Conservation (phyloP, 306 rosid species). For the Cajanus cajan region DNA sequence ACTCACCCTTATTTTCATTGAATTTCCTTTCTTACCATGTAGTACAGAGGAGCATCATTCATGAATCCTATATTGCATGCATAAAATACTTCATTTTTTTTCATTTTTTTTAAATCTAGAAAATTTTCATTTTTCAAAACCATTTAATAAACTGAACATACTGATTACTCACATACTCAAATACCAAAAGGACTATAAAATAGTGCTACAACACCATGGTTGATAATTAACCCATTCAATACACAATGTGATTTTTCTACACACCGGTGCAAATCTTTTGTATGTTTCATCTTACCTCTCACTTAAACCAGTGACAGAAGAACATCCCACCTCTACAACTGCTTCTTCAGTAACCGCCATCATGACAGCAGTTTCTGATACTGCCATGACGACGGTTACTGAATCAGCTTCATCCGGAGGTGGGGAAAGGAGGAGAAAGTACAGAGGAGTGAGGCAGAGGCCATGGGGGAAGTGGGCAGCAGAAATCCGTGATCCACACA, state of each 20-base stretch:
- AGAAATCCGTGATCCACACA: conserved; percentile 92
- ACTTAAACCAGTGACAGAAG: conserved; percentile 38
- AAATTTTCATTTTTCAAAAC: background rate
- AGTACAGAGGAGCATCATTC: background rate
- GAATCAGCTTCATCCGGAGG: conserved; percentile 35
- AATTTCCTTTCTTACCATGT: background rate
- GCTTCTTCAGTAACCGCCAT: background rate
- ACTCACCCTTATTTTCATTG: background rate
- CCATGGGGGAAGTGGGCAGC: conserved; percentile 99
- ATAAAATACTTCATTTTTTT: background rate
- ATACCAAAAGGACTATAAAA: background rate
- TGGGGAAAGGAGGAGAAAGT: conserved; percentile 59
- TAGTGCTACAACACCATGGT: background rate
- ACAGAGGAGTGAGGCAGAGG: conserved; percentile 93
- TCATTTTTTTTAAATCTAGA: background rate
- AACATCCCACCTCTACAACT: conserved; percentile 11
- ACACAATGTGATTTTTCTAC: background rate
- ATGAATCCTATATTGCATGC: conserved; percentile 32
- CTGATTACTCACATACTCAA: background rate
- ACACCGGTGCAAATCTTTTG: background rate
- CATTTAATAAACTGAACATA: background rate
- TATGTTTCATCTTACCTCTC: background rate
- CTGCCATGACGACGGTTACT: background rate
- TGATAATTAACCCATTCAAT: background rate
- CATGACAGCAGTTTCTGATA: background rate